These are phyloP conservation scores for Neofusicoccum ribis DNA, from an alignment of 2,329 filamentous ascomycete genomes.

Conservation along the genomic window DNA sequence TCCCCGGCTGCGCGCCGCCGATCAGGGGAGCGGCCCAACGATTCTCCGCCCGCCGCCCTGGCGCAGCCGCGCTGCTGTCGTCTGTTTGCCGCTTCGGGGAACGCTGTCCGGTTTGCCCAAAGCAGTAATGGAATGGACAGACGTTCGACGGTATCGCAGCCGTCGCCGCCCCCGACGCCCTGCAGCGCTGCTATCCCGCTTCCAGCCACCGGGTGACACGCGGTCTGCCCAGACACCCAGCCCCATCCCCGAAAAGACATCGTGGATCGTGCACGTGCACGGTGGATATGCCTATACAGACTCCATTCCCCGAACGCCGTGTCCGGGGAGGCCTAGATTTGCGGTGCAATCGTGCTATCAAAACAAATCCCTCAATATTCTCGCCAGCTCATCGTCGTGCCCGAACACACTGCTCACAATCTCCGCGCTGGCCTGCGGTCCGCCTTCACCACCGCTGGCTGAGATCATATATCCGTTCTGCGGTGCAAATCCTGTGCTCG, in stretches of 20 bases:
- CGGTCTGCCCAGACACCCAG: not conserved
- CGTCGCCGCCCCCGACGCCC: not conserved
- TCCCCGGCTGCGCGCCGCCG: not conserved
- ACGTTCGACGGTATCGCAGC: constrained; percentile 1
- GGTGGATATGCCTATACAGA: not conserved
- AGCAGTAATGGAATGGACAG: not conserved
- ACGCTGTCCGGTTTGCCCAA: constrained; percentile 5
- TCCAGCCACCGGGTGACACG: not conserved
- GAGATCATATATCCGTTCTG: constrained; percentile 35
- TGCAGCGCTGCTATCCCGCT: not conserved
- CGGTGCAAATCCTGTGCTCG: constrained; percentile 18
- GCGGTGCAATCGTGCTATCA: constrained; percentile 28
- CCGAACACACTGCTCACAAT: constrained; percentile 47
- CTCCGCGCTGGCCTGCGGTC: constrained; percentile 17
- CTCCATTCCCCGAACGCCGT: not conserved
- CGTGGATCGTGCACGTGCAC: not conserved
- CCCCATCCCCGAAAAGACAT: not conserved
- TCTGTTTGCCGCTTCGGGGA: not conserved
- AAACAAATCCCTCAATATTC: constrained; percentile 61
- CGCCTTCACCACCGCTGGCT: constrained; percentile 42
- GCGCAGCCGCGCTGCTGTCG: not conserved
- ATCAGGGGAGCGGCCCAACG: constrained; percentile 3
- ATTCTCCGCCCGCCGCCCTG: not conserved
- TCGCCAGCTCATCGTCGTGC: constrained; percentile 60
- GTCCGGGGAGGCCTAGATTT: too few species aligned